Conservation (phyloP, 768 basidiomycete species). For the Russula foetens region DNA sequence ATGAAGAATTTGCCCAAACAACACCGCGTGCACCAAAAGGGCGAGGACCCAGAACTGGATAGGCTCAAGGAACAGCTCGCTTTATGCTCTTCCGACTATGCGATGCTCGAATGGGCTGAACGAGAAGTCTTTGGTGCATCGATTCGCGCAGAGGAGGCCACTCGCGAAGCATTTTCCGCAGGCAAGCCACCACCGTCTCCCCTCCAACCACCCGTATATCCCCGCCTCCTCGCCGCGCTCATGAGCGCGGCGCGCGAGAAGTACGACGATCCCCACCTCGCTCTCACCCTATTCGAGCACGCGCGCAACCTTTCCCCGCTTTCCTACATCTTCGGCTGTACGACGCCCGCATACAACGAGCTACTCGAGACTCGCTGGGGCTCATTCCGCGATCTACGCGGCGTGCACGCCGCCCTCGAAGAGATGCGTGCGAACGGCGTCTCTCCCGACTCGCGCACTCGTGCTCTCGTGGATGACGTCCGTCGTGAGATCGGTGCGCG, state of each 20-base stretch:
- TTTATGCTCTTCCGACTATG: constrained; percentile 54
- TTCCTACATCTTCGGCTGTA: constrained; percentile 87
- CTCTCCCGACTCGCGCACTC: constrained; percentile 48
- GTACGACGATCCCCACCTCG: constrained; percentile 71
- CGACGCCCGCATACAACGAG: constrained; percentile 83
- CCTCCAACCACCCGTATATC: constrained; percentile 58
- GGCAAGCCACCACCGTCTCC: constrained; percentile 18
- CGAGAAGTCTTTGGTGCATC: constrained; percentile 61
- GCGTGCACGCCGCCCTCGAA: constrained; percentile 60
- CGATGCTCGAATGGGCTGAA: constrained; percentile 68
- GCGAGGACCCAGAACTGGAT: constrained; percentile 42
- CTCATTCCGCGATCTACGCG: constrained; percentile 72
- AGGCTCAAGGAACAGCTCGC: constrained; percentile 68
- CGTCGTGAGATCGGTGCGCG: constrained; percentile 53
- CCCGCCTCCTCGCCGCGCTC: constrained; percentile 65
- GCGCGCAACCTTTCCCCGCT: constrained; percentile 65
- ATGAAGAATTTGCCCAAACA: constrained; percentile 49
- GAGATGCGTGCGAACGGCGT: constrained; percentile 85
- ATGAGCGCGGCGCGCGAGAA: constrained; percentile 74
- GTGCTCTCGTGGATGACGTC: constrained; percentile 51
- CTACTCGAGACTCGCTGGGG: constrained; percentile 80
- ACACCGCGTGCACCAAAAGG: constrained; percentile 21
- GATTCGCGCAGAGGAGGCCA: constrained; percentile 39
- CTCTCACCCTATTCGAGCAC: constrained; percentile 76
- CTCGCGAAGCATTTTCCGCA: constrained; percentile 31